phyloP scores from a whole-genome alignment of 2,329 filamentous ascomycete genomes.

The Cladosporium sp. region DNA sequence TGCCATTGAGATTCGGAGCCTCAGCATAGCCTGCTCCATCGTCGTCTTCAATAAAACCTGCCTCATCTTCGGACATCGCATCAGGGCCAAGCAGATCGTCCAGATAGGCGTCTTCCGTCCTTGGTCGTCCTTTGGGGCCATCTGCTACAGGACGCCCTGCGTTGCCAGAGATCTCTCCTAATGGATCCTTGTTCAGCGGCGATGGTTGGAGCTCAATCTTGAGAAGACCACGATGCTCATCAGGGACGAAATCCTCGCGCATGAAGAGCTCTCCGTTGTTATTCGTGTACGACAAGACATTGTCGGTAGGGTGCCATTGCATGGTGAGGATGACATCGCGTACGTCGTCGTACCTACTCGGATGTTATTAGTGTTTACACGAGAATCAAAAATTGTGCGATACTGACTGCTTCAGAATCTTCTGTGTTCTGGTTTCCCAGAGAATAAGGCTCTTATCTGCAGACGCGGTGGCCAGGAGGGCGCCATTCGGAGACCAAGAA shows the following conservation, averaged over 20 bases:
- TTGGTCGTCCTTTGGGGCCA: constrained; percentile 37
- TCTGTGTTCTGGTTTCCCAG: constrained; percentile 88
- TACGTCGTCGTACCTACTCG: constrained; percentile 55
- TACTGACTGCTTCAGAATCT: constrained; percentile 58
- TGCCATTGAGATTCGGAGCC: constrained; percentile 57
- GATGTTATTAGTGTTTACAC: neutral
- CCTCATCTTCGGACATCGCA: constrained; percentile 54
- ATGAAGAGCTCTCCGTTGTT: constrained; percentile 92
- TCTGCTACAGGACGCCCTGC: constrained; percentile 51
- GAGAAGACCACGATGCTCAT: constrained; percentile 44
- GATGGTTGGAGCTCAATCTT: constrained; percentile 61
- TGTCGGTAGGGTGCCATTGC: constrained; percentile 84
- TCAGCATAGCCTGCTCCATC: constrained; percentile 85
- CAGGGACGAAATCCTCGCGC: constrained; percentile 59
- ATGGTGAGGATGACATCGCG: constrained; percentile 73
- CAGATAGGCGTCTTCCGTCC: constrained; percentile 56
- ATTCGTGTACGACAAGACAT: constrained; percentile 85
- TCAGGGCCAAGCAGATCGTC: constrained; percentile 71
- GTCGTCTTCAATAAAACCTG: constrained; percentile 89
- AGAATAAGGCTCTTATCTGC: constrained; percentile 60
- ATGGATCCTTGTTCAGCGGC: constrained; percentile 77
- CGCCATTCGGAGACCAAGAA: constrained; percentile 92
- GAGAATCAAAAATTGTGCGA: neutral
- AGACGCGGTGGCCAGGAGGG: constrained; percentile 65
- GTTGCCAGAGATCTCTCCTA: constrained; percentile 64